These are phyloP conservation scores for Entomortierella beljakovae DNA, from an alignment of 192 early-diverging fungal species.

Conservation along the genomic window DNA sequence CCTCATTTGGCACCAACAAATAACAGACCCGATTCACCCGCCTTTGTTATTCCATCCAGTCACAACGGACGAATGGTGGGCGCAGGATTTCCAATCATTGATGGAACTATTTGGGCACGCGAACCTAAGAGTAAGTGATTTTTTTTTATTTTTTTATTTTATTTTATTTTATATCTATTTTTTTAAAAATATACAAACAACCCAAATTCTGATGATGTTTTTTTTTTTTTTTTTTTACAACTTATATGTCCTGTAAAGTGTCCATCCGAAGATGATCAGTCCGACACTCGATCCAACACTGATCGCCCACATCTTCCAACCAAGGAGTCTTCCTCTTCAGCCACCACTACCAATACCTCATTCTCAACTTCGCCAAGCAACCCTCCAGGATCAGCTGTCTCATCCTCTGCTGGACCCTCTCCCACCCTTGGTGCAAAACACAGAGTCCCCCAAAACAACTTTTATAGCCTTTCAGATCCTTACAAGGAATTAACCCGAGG, in stretches of 20 bases:
- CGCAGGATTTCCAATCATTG: constrained; percentile 5
- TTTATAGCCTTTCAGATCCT: constrained; percentile 42
- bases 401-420: neutral
- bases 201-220: too few species aligned
- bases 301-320: constrained; percentile 16
- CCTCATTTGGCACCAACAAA: constrained; percentile 9
- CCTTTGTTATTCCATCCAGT: constrained; percentile 1
- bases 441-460: constrained; percentile 30
- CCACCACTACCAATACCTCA: constrained; percentile 13
- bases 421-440: neutral
- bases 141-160: neutral
- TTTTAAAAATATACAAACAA: too few species aligned
- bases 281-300: neutral
- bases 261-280: neutral
- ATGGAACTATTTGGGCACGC: constrained; percentile 13
- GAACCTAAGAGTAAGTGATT: constrained; percentile 29
- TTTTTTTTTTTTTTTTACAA: neutral
- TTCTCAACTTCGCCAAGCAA: constrained; percentile 17
- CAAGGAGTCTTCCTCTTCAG: constrained; percentile 28
- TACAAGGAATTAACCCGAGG: constrained; percentile 38
- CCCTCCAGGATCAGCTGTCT: neutral
- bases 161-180: neutral
- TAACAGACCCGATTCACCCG: constrained; percentile 23
- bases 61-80: neutral
- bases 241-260: constrained; percentile 1